phyloP scores from a whole-genome alignment of 108 stramenopile species.

The Cyclotella atomus region DNA sequence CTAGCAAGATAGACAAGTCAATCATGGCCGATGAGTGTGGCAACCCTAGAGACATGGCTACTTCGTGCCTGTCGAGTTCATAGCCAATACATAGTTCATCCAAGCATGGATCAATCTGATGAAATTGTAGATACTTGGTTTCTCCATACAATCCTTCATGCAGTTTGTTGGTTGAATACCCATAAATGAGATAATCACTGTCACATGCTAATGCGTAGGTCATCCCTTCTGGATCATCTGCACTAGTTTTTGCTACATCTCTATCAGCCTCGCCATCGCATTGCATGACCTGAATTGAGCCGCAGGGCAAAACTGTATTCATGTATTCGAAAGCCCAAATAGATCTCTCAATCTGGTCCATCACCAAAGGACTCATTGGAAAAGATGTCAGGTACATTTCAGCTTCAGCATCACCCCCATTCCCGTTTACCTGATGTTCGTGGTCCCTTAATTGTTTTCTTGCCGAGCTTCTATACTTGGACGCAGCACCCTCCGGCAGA shows the following conservation, averaged over 20 bases:
- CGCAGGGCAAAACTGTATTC: constrained; percentile 7
- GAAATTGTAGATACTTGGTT: constrained; percentile 59
- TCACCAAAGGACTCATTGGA: constrained; percentile 50
- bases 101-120: constrained; percentile 20
- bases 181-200: constrained; percentile 71
- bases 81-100: constrained; percentile 2
- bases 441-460: constrained; percentile 15
- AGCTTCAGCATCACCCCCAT: constrained; percentile 14
- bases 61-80: constrained; percentile 24
- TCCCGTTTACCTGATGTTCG: not conserved
- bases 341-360: constrained; percentile 26
- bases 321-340: constrained; percentile 19
- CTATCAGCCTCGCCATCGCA: constrained; percentile 73
- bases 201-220: constrained; percentile 62
- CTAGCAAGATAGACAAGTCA: constrained; percentile 66
- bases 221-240: constrained; percentile 18
- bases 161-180: not conserved
- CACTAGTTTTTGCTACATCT: constrained; percentile 55
- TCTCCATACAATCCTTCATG: constrained; percentile 6
- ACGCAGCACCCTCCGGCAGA: constrained; percentile 21
- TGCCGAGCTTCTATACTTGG: constrained; percentile 35
- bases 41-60: constrained; percentile 52
- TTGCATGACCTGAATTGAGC: constrained; percentile 39
- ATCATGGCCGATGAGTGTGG: constrained; percentile 51
- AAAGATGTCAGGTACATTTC: constrained; percentile 49